These are phyloP conservation scores for Aphanomyces astaci DNA, from an alignment of 352 stramenopile genomes.

Conservation along the genomic window DNA sequence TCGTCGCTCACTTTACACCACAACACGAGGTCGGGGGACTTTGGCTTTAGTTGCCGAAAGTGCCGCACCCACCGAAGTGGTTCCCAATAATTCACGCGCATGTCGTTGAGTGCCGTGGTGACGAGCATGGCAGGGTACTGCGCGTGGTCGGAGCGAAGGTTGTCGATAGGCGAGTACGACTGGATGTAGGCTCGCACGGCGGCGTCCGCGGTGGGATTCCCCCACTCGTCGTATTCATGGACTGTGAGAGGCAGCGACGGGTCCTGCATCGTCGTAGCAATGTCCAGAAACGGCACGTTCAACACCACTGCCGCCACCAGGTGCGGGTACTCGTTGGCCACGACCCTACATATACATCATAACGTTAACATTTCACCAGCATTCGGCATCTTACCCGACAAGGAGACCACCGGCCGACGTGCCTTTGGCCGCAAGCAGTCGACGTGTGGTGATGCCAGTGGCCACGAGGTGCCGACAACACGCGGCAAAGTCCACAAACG, in stretches of 20 bases:
- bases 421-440: conserved; percentile 59
- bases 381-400: conserved; percentile 35
- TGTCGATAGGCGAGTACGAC: conserved; percentile 76
- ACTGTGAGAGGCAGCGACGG: conserved; percentile 76
- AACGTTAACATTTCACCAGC: neutral
- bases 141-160: conserved; percentile 34
- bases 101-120: conserved; percentile 74
- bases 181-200: conserved; percentile 56
- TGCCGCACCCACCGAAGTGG: conserved; percentile 79
- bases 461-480: conserved; percentile 60
- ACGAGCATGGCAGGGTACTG: conserved; percentile 74
- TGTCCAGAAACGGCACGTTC: conserved; percentile 87
- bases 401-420: conserved; percentile 81
- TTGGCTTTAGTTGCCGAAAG: conserved; percentile 49
- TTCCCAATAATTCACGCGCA: conserved; percentile 79
- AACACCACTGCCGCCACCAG: conserved; percentile 74
- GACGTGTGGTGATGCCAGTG: conserved; percentile 49
- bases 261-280: conserved; percentile 83
- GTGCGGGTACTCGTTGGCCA: conserved; percentile 72
- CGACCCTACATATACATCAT: conserved; percentile 27
- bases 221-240: conserved; percentile 91
- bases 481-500: conserved; percentile 77
- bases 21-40: neutral
- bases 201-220: conserved; percentile 42
- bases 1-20: conserved; percentile 50